A percentile compares a stretch with the other conserved stretches of the same genome.
Evolutionary conservation across 345 rosid species (phyloP).

Genomic region (Iberis pinnata): DNA sequence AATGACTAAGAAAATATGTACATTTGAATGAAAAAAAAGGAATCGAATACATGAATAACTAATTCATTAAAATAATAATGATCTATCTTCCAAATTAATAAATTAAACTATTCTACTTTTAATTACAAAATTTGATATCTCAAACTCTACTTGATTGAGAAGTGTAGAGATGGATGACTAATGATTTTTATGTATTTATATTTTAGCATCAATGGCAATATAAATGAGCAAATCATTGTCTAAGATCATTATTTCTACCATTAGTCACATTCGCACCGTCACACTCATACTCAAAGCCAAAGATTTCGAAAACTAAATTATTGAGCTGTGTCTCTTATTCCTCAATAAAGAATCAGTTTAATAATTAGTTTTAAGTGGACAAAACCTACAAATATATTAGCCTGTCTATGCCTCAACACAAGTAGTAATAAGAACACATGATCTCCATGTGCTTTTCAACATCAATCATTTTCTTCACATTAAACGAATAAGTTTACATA

Average conservation of each 20-base stretch:
- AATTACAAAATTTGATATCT: too few species aligned
- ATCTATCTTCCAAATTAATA: too few species aligned
- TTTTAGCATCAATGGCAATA: too few species aligned
- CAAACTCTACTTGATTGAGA: too few species aligned
- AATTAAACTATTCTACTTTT: too few species aligned
- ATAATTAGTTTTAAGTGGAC: not conserved
- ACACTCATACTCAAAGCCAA: constrained; percentile 7
- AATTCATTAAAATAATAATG: too few species aligned
- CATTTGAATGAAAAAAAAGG: too few species aligned
- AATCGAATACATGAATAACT: too few species aligned
- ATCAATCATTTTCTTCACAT: constrained; percentile 18
- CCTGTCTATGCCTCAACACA: constrained; percentile 14
- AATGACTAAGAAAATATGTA: too few species aligned
- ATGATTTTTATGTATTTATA: too few species aligned
- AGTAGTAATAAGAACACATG: constrained; percentile 11
- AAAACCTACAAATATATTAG: constrained; percentile 10
- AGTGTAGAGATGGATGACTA: too few species aligned
- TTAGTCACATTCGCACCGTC: constrained; percentile 14
- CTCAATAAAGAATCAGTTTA: not conserved
- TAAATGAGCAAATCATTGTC: not conserved
- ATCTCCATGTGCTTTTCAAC: constrained; percentile 13
- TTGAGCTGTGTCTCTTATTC: not conserved
- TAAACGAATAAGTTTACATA: not conserved
- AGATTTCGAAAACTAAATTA: not conserved
- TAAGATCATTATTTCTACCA: not conserved